Base-by-base conservation (phyloP, 1,139 yeast species). In the Ogataea hybrid region DNA sequence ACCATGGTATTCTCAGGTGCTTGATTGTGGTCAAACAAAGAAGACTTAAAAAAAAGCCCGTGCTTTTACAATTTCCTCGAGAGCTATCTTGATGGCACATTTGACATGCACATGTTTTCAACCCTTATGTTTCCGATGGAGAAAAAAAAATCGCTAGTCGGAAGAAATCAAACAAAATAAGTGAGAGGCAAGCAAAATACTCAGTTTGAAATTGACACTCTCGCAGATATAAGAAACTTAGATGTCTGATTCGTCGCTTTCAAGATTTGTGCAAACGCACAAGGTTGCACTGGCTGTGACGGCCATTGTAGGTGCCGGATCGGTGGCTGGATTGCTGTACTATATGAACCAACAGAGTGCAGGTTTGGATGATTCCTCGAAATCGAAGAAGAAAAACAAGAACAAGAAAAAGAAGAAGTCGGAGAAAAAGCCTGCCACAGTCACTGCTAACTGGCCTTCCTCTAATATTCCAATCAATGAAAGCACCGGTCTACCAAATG, bases 241-340 rank as follows among this genome's bases (percentile, higher is more conserved):
- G 18, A 46, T 46, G 49, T 40, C 49, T 9, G 49, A 46, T n/a
- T 46, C 47, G 38, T 37, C 51, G 7, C 39, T 50, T 23, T 49
- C 63, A 23, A 58, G 61, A 53, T 79, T 80, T 63, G 67, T 80
- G 45, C 65, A 73, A 41, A 73, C 77, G 58, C 77, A 82, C 63
- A 81, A 71, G 62, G 69, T 77, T 25, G 83, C 83, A 30, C 70
- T 82, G 41, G 68, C 73, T 30, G 65, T 79, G 37, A 73, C 85
- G 25, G 77, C 86, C 3, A 70, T 77, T 45, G 82, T 83, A 31
- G 83, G 84, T 47, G 73, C 74, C 37, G 70, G 82, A 35, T 78
- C 84, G 25, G 79, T 76, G 38, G 79, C 79, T n/a, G 81, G 83
- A 36, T 75, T 76, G 37, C 73, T 73, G 54, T 77, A 75, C 54